These are phyloP conservation scores for Aspergillus asperescens DNA, from an alignment of 495 filamentous ascomycete genomes.

Conservation along the genomic window DNA sequence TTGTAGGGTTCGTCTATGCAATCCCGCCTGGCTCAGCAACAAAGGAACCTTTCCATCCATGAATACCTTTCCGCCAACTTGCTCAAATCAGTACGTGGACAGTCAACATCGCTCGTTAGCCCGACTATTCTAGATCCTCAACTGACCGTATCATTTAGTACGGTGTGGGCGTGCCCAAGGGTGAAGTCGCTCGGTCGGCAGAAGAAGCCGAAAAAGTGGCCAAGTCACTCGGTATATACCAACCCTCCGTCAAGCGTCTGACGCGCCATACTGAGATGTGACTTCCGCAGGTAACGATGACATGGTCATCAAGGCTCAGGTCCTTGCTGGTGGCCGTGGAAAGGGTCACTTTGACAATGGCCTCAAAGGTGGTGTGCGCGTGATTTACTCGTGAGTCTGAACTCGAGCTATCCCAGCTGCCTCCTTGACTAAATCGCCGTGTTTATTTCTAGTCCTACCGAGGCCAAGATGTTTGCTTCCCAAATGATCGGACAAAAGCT, in stretches of 20 bases:
- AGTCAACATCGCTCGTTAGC: not conserved
- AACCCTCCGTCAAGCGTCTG: constrained; percentile 7
- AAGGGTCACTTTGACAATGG: constrained; percentile 98
- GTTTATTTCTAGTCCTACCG: constrained; percentile 51
- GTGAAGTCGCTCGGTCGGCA: constrained; percentile 72
- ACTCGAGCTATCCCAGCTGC: not conserved
- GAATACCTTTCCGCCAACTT: constrained; percentile 93
- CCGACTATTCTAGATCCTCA: constrained; percentile 2
- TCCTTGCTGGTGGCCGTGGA: constrained; percentile 92
- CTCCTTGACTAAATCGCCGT: constrained; percentile 14
- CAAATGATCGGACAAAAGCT: constrained; percentile 99
- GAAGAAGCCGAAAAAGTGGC: constrained; percentile 90
- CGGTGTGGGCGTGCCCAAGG: constrained; percentile 87
- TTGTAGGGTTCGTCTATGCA: constrained; percentile 45
- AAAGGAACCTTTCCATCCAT: constrained; percentile 90
- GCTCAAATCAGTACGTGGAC: constrained; percentile 64
- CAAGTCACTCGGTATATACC: constrained; percentile 66
- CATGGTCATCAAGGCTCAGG: constrained; percentile 99
- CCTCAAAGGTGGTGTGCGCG: constrained; percentile 94
- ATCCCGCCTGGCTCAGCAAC: constrained; percentile 51
- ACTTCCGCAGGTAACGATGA: constrained; percentile 67
- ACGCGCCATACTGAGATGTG: constrained; percentile 24
- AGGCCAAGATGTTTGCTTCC: constrained; percentile 95
- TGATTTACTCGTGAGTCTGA: constrained; percentile 85
- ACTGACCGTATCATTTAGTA: constrained; percentile 55